phyloP scores from a whole-genome alignment of 2,329 filamentous ascomycete genomes.

The Cladosporium sp. region DNA sequence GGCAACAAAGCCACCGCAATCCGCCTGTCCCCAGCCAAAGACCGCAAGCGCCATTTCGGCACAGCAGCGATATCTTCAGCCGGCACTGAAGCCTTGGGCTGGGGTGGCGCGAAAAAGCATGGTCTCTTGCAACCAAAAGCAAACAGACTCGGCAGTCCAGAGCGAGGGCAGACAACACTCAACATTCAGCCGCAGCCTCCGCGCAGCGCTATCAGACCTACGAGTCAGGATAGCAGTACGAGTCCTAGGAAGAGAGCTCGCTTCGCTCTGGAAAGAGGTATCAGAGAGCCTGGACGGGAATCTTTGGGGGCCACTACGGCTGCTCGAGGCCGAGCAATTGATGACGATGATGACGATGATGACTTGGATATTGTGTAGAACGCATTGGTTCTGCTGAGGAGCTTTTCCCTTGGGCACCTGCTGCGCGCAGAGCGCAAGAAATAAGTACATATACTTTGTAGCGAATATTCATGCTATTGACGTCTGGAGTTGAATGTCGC shows the following conservation, averaged over 20 bases:
- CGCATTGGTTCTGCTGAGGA: not conserved
- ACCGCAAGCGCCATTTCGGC: constrained; percentile 33
- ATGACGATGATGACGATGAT: constrained; percentile 43
- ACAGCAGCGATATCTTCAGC: constrained; percentile 30
- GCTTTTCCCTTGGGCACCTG: not conserved
- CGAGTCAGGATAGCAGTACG: constrained; percentile 29
- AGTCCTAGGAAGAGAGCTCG: constrained; percentile 45
- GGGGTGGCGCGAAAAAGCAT: constrained; percentile 43
- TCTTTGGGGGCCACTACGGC: constrained; percentile 38
- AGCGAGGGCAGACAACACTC: constrained; percentile 29
- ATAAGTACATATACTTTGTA: no score
- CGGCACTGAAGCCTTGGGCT: constrained; percentile 41
- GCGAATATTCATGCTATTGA: no score
- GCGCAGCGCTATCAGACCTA: constrained; percentile 11
- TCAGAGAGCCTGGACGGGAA: constrained; percentile 47
- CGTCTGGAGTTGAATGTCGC: no score
- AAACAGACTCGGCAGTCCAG: constrained; percentile 24
- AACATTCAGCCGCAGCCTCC: constrained; percentile 14
- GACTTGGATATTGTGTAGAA: constrained; percentile 46
- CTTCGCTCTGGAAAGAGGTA: constrained; percentile 46
- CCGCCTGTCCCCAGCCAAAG: constrained; percentile 41
- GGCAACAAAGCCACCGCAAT: constrained; percentile 40
- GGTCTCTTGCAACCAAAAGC: constrained; percentile 35
- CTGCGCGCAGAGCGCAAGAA: not conserved
- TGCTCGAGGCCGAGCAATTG: constrained; percentile 26